phyloP scores from a whole-genome alignment of 1,139 yeast genomes.

The Eremothecium gossypii region DNA sequence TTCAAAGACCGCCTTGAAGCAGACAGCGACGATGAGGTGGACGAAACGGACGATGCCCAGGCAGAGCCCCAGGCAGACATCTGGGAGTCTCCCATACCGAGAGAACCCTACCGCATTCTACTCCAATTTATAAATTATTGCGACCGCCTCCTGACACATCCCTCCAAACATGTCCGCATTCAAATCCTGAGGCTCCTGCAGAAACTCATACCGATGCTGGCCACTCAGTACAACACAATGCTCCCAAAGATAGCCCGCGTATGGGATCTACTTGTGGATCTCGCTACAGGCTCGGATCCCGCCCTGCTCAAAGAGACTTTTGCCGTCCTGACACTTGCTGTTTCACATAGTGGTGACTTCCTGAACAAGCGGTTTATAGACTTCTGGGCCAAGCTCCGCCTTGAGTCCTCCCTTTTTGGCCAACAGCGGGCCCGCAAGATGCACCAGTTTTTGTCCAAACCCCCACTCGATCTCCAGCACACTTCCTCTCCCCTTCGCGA shows the following conservation, averaged over 20 bases:
- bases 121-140: conserved; percentile 62
- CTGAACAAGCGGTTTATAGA: conserved; percentile 40
- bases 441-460: too few relatives aligned
- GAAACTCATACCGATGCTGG: conserved; percentile 49
- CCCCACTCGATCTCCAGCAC: neutral
- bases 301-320: conserved; percentile 32
- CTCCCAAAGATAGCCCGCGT: conserved; percentile 59
- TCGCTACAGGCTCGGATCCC: conserved; percentile 33
- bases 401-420: too few relatives aligned
- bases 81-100: conserved; percentile 64
- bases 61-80: conserved; percentile 9
- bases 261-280: conserved; percentile 53
- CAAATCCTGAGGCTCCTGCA: conserved; percentile 47
- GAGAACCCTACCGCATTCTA: conserved; percentile 45
- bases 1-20: conserved; percentile 20
- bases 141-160: conserved; percentile 61
- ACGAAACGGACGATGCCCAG: conserved; percentile 9
- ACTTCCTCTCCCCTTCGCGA: conserved; percentile 1
- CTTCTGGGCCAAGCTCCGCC: conserved; percentile 33
- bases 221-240: conserved; percentile 49
- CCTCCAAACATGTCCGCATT: conserved; percentile 46
- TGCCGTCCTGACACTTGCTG: conserved; percentile 32
- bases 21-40: conserved; percentile 23
- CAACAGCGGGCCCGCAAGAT: too few relatives aligned
- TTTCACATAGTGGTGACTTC: conserved; percentile 42